Evolutionary conservation across 75 land plant genomes (phyloP), one percentile per base, ranked within the genome.

Genomic region (Pinus albicaulis): DNA sequence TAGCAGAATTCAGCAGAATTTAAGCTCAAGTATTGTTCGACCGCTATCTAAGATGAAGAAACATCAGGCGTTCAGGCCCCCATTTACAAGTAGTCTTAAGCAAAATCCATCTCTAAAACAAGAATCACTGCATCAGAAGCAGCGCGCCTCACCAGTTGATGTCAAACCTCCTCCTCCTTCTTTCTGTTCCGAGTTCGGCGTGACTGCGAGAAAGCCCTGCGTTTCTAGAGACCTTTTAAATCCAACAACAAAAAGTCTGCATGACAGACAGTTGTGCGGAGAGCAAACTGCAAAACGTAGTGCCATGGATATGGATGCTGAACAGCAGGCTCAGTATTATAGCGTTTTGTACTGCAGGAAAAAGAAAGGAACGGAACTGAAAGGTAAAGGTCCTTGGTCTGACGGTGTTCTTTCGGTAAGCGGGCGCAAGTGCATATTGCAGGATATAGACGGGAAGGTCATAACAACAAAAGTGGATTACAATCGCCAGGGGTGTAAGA

Each of bases 331-430:
- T 8, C 59, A 65, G 19, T 81, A 81, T 34, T 81, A 79, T 55
- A 68, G 74, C 44, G 84, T 82, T 15, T 23, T 82, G 76, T 82
- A 74, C 31, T 64, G 84, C 17, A 70, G n/a, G 58, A 36, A 71
- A 71, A 79, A 73, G 59, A 74, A 65, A 59, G 75, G 75, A 74
- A 15, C 65, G n/a, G 41, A 68, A 12, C 52, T 12, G 15, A 82
- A 75, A 77, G 83, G 83, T 17, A 82, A 75, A 77, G 83, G 83
- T 17, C 83, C 83, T 24, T 80, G 84, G 82, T 80, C 73, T 64
- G 84, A 82, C 59, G 84, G 84, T 8, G 72, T 82, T 25, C 84
- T 82, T 74, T 59, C 73, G 19, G 56, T 69, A 12, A 57, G 17
- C 24, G 83, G 83, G 36, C 71, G 71, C 23, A 57, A 55, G 36